phyloP scores from a whole-genome alignment of 495 filamentous ascomycete species.

The Acidiella bohemica region DNA sequence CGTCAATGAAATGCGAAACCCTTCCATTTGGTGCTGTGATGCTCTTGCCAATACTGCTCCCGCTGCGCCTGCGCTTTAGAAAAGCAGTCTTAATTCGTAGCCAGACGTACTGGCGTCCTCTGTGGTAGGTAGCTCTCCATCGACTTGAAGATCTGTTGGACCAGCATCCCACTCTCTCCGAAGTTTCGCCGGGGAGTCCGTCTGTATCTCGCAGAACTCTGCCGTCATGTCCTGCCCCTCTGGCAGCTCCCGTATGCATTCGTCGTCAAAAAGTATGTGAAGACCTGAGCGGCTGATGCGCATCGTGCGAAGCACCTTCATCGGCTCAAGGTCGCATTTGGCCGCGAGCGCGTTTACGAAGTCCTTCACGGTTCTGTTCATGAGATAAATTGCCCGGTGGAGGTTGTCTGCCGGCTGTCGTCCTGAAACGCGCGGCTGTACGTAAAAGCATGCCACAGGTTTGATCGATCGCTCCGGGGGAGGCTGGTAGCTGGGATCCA shows the following conservation, averaged over 20 bases:
- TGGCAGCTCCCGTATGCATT: constrained; percentile 68
- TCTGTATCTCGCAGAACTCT: constrained; percentile 39
- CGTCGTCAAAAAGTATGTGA: constrained; percentile 79
- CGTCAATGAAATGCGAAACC: no score
- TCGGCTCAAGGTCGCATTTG: constrained; percentile 67
- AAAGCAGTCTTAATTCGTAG: constrained; percentile 32
- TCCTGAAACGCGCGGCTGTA: constrained; percentile 45
- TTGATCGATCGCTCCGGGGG: constrained; percentile 58
- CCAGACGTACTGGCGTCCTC: constrained; percentile 26
- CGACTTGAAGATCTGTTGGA: constrained; percentile 30
- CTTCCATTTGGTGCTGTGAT: no score
- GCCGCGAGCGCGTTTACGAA: constrained; percentile 54
- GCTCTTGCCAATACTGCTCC: neutral
- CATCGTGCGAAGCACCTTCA: constrained; percentile 52
- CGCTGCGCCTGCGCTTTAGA: constrained; percentile 22
- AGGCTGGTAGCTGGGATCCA: constrained; percentile 73
- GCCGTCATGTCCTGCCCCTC: constrained; percentile 86
- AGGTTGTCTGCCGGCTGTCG: constrained; percentile 45
- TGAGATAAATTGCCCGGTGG: constrained; percentile 79
- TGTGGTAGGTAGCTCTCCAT: constrained; percentile 25
- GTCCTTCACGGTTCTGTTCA: constrained; percentile 56
- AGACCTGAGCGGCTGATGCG: constrained; percentile 59
- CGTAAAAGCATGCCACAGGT: constrained; percentile 81
- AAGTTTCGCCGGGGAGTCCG: constrained; percentile 20
- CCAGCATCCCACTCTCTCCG: constrained; percentile 30